These are phyloP conservation scores for Plasmopara muralis DNA, from an alignment of 352 stramenopile genomes.

Conservation along the genomic window DNA sequence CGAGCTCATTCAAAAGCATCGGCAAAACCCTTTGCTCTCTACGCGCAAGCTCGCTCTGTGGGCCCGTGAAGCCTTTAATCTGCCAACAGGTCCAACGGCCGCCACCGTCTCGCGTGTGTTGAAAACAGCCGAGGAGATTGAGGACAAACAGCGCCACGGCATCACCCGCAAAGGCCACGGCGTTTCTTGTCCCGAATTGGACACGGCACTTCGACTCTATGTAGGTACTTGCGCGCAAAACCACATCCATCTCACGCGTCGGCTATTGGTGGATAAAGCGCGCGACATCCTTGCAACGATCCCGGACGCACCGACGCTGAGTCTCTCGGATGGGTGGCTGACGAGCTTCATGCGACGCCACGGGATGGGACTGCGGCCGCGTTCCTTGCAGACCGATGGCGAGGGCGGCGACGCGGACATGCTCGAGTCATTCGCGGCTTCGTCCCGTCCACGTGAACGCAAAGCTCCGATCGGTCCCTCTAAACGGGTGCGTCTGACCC, in stretches of 20 bases:
- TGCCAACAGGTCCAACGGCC: conserved; percentile 11
- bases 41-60: conserved; percentile 21
- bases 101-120: conserved; percentile 24
- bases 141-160: conserved; percentile 23
- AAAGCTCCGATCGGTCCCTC: not conserved
- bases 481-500: conserved; percentile 8
- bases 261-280: conserved; percentile 16
- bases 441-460: conserved; percentile 3
- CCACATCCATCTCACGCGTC: conserved; percentile 20
- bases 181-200: conserved; percentile 20
- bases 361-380: conserved; percentile 16
- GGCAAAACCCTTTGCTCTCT: conserved; percentile 16
- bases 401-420: conserved; percentile 16
- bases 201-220: conserved; percentile 15
- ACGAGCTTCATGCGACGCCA: conserved; percentile 30
- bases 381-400: conserved; percentile 20
- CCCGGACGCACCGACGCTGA: conserved; percentile 16
- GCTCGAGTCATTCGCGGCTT: conserved; percentile 2
- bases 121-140: conserved; percentile 21
- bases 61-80: conserved; percentile 26
- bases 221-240: conserved; percentile 14
- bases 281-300: conserved; percentile 20
- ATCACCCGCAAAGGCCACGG: conserved; percentile 25
- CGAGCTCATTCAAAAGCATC: conserved; percentile 28
- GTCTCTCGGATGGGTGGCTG: conserved; percentile 27